Evolutionary conservation across 2,329 filamentous ascomycete species (phyloP).

Genomic region (Basipetospora sp.): DNA sequence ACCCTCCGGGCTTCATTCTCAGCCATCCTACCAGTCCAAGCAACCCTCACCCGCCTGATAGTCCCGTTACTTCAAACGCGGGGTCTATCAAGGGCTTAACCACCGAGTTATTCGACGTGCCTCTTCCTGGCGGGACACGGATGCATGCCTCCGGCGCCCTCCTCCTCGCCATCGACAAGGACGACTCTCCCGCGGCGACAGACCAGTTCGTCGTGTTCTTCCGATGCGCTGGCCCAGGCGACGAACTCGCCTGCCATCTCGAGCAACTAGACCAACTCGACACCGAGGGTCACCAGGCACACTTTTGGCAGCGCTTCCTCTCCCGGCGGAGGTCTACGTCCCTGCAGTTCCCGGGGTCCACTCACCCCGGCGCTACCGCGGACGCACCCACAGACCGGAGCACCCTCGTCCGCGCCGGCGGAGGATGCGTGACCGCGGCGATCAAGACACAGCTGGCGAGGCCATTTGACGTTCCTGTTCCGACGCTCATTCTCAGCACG

Average conservation of each 20-base stretch:
- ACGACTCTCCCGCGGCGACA: too few species aligned
- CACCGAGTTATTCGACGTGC: neutral
- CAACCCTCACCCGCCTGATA: too few species aligned
- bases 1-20: neutral
- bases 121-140: neutral
- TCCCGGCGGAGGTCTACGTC: neutral
- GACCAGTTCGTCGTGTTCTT: constrained; percentile 5
- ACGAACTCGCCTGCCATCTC: constrained; percentile 1
- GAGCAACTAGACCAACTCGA: neutral
- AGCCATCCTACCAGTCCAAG: neutral
- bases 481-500: neutral
- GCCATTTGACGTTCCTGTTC: neutral
- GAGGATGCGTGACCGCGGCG: neutral
- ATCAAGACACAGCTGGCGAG: neutral
- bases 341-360: neutral
- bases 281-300: neutral
- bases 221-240: neutral
- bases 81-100: constrained; percentile 7
- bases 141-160: constrained; percentile 3
- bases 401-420: neutral
- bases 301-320: constrained; percentile 3
- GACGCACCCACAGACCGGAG: constrained; percentile 3
- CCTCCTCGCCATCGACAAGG: neutral
- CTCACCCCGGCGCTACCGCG: neutral
- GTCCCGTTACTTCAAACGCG: neutral